These are phyloP conservation scores for Leccinum olivaceopallidum DNA, from an alignment of 768 basidiomycete species.

Conservation along the genomic window DNA sequence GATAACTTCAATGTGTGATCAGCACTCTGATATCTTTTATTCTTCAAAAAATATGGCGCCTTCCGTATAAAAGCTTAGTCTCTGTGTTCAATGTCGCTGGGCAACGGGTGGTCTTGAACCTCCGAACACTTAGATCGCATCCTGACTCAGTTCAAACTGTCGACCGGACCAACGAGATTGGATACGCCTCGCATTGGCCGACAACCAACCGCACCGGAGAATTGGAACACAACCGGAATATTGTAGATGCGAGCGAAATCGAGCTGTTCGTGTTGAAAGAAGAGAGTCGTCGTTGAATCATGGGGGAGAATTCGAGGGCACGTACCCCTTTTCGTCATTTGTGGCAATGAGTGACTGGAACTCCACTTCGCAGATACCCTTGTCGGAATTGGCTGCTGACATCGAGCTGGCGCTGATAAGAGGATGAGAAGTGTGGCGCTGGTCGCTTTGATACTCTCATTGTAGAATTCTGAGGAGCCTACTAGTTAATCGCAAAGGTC, in stretches of 20 bases:
- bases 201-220: background rate
- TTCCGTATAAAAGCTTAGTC: no score
- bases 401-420: no score
- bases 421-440: no score
- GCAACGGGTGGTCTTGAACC: conserved; percentile 22
- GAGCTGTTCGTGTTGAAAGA: background rate
- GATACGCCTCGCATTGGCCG: background rate
- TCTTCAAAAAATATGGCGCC: no score
- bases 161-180: background rate
- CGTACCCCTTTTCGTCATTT: background rate
- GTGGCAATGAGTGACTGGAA: background rate
- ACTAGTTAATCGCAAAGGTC: background rate
- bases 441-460: background rate
- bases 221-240: background rate
- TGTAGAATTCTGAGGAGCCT: background rate
- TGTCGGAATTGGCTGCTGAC: no score
- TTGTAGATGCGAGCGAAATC: background rate
- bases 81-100: conserved; percentile 3
- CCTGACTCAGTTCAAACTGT: background rate
- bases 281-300: background rate
- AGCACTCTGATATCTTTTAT: no score
- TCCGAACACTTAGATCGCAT: conserved; percentile 1
- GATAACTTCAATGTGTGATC: background rate
- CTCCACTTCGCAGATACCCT: no score
- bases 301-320: background rate